Evolutionary conservation across 768 basidiomycete species (phyloP), one percentile per base, ranked within the genome.

Genomic region (Russula earlei): DNA sequence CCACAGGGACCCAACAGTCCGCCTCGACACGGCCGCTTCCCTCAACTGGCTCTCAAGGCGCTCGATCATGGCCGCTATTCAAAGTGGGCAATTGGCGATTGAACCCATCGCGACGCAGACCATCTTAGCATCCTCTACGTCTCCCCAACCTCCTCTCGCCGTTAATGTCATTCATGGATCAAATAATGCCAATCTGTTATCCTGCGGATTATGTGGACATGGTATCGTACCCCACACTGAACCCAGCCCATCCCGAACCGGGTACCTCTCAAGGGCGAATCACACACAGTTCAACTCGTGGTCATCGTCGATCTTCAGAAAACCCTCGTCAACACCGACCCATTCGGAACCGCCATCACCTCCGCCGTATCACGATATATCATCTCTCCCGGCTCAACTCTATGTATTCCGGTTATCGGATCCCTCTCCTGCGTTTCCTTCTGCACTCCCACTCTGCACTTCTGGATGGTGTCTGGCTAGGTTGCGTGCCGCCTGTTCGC

Each of bases 1-100:
- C 55, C 56, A 4, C 67, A 91, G 93, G 22, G 95, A 99, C 63
- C 91, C 95, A 0, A 91, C 93, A 0, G 74, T 96, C 29, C 84
- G 96, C 9, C 78, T 99, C 17, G 96, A 98, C 66, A 73, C 89
- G n/a, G 93, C 96, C 0, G 91, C 94, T 0, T 89, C 92, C 12
- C 74, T 99, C 33, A 93, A 90, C 65, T 98, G 91, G 89, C 76
- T 98, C n/a, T 86, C 87, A 15, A 80, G 93, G 25, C 83, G 92
- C 27, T 83, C 84, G 4, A 86, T 98, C 22, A 76, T 84, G 4
- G 71, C 82, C 24, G 95, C 95, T 5, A 88, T 99, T 55, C 82
- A 97, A 61, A 80, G 77, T 9, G 91, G 91, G 0, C 87, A 93
- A 65, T 78, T 99, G 27, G 81, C 79, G 14, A 84, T 99, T 49